Percentiles rank a stretch among this genome's conserved stretches.
Conservation (phyloP, 2,329 filamentous ascomycete species). For the Trichoderma sp. region DNA sequence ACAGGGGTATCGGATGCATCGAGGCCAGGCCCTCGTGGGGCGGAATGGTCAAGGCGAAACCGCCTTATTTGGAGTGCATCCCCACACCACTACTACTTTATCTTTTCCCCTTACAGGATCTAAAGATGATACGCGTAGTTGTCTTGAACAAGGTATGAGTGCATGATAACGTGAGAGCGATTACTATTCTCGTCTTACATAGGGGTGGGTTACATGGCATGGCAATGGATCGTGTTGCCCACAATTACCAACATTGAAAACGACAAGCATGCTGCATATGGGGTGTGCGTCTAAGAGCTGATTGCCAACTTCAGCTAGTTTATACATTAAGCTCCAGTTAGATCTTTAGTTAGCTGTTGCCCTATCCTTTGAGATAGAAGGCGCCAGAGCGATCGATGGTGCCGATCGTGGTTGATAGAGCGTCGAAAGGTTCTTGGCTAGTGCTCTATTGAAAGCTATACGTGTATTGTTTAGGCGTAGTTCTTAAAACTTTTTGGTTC, state of each 20-base stretch:
- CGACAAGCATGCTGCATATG: background rate
- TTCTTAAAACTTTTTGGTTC: background rate
- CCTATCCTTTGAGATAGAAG: background rate
- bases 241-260: background rate
- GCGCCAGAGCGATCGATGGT: no score
- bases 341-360: background rate
- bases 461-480: background rate
- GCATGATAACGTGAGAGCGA: background rate
- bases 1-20: background rate
- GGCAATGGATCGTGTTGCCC: background rate
- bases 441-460: background rate
- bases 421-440: background rate
- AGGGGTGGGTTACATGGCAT: background rate
- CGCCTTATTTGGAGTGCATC: background rate
- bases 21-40: background rate
- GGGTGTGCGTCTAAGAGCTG: background rate
- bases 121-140: background rate
- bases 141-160: background rate
- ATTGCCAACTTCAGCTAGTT: background rate
- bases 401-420: background rate
- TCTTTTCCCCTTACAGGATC: background rate
- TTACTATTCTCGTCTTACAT: background rate
- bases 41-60: background rate
- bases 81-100: background rate
- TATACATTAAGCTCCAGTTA: no score